Evolutionary conservation across 257 asterid species (phyloP).

Genomic region (Nemophila menziesii): DNA sequence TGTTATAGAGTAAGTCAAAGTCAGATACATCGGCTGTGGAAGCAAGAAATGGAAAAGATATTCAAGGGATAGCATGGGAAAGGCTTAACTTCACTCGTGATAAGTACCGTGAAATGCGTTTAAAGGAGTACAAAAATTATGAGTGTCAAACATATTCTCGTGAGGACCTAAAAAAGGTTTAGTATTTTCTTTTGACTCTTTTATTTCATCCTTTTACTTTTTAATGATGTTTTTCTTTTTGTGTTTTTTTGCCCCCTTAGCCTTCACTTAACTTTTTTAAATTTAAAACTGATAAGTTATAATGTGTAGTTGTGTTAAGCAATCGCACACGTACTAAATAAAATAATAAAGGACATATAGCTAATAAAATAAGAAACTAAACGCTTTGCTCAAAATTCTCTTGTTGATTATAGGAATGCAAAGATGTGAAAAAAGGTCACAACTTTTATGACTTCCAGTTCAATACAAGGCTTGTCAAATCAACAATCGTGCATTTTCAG

Average conservation of each 20-base stretch:
- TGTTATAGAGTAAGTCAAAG: conserved; percentile 34
- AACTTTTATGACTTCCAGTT: conserved; percentile 71
- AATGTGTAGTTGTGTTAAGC: too few species aligned
- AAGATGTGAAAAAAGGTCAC: conserved; percentile 62
- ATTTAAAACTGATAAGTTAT: too few species aligned
- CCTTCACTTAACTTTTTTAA: too few species aligned
- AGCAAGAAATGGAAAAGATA: conserved; percentile 81
- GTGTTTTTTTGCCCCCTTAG: too few species aligned
- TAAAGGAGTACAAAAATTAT: conserved; percentile 74
- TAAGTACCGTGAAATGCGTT: conserved; percentile 58
- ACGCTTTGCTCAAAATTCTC: conserved; percentile 11
- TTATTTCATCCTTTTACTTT: too few species aligned
- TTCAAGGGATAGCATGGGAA: conserved; percentile 97
- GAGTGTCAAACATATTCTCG: conserved; percentile 46
- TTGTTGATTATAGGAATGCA: conserved; percentile 44
- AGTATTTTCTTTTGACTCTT: too few species aligned
- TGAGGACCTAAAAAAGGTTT: conserved; percentile 51
- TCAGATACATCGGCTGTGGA: conserved; percentile 76
- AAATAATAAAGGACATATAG: too few species aligned
- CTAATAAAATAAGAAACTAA: too few species aligned
- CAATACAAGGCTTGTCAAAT: conserved; percentile 82
- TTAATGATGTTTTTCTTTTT: too few species aligned
- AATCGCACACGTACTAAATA: too few species aligned
- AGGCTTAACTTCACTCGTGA: conserved; percentile 66
- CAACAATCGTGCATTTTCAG: conserved; percentile 96